Base-by-base conservation (phyloP, 805 yeast species). In the Danielia reshetovae region DNA sequence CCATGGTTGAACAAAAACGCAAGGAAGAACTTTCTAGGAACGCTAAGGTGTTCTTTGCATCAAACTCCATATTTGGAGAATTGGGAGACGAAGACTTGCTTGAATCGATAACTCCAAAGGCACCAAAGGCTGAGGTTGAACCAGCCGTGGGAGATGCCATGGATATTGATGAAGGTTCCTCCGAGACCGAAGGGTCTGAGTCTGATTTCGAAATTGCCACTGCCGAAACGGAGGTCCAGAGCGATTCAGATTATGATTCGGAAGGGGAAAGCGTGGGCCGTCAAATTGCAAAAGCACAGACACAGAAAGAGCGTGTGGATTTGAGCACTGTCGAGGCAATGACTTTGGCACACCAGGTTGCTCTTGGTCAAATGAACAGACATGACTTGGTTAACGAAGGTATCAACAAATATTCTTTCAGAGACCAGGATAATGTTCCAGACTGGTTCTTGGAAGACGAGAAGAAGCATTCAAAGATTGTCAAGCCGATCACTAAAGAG, bases 401-500 rank as follows among this genome's bases (percentile, higher is more conserved):
- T 26, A 85, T 84, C 61, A 87, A 90, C 60, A 80, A 86, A 59
- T 85, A 87, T 48, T 79, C 97, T 2, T 90, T 93, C 73, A 75
- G 97, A 49, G 97, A 93, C 51, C 71, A 67, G 28, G 97, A 89
- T 18, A 87, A 88, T 10, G 69, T 93, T 35, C 99, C 99, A 1
- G 88, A 79, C n/a, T 93, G 99, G 99, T 93, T 93, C 55, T 39
- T 85, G 27, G 97, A 93, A 48, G 98, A 93, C 47, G 99, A 93
- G 59, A 77, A 75, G 54, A 70, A 69, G 53, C 96, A 90, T 65
- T 81, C 88, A 34, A 87, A 87, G 70, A 77, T 86, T 38, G 76
- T 75, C 48, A 82, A 85, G 57, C 98, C 98, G 6, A 85, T 93
- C 42, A 93, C 98, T 6, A 94, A 94, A 62, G 98, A 93, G 63